These are phyloP conservation scores for Chlamydomonas applanata DNA, from an alignment of 139 green algal genomes.

Conservation along the genomic window DNA sequence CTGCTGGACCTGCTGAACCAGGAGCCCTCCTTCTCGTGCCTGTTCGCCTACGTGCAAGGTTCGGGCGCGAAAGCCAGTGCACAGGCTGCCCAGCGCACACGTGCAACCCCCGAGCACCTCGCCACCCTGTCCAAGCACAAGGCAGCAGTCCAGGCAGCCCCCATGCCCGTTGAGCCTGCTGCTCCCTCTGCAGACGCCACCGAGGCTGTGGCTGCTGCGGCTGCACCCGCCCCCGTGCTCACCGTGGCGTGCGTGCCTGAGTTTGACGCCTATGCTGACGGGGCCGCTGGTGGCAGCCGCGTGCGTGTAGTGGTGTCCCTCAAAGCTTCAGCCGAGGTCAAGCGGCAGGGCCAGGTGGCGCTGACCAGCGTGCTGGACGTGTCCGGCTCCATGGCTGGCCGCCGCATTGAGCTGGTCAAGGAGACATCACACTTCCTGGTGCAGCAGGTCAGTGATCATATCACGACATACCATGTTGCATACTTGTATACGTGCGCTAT, in stretches of 20 bases:
- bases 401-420: slow-evolving; percentile 20
- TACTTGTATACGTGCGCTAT: too few species aligned
- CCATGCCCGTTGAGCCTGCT: too few species aligned
- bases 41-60: slow-evolving; percentile 1
- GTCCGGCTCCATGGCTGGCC: slow-evolving; percentile 23
- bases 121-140: too few species aligned
- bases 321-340: slow-evolving; percentile 18
- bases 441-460: slow-evolving; percentile 19
- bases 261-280: neutral
- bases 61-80: too few species aligned
- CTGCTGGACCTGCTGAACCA: slow-evolving; percentile 14
- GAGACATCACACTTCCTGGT: slow-evolving; percentile 32
- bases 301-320: slow-evolving; percentile 2
- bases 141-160: too few species aligned
- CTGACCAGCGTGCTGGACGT: slow-evolving; percentile 37
- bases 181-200: too few species aligned
- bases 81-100: too few species aligned
- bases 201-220: too few species aligned
- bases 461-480: slow-evolving; percentile 11
- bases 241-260: neutral
- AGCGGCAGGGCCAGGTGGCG: slow-evolving; percentile 16
- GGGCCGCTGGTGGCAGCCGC: too few species aligned
- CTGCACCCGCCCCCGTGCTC: neutral
- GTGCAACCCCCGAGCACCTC: too few species aligned
- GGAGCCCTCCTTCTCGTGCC: neutral